Conservation (phyloP, 495 filamentous ascomycete genomes). For the Xylaria acuta region DNA sequence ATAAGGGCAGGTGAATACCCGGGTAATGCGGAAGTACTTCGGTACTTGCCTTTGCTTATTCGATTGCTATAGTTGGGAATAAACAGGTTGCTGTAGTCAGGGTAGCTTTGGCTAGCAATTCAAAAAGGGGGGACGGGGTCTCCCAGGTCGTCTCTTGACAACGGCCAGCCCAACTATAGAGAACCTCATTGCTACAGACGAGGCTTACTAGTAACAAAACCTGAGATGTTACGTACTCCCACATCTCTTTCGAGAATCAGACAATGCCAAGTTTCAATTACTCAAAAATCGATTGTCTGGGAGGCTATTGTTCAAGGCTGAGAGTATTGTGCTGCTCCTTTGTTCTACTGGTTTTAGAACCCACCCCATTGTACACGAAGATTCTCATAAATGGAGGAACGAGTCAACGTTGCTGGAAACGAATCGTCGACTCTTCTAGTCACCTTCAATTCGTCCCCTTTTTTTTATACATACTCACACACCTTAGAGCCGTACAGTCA, state of each 20-base stretch:
- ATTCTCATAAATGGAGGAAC: constrained; percentile 3
- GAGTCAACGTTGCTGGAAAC: not conserved
- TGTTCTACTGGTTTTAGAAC: not conserved
- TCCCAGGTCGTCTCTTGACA: not conserved
- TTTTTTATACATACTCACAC: not conserved
- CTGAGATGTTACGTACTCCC: not conserved
- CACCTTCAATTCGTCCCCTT: not conserved
- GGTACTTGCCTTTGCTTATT: not conserved
- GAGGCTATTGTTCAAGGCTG: not conserved
- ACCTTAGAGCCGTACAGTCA: not conserved
- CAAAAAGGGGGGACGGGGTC: not conserved
- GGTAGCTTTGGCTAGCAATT: not conserved
- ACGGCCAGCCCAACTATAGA: not conserved
- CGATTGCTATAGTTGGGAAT: not conserved
- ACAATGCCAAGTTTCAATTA: not conserved
- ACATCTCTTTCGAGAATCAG: not conserved
- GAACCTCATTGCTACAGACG: not conserved
- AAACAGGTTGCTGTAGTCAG: not conserved
- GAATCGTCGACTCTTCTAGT: not conserved
- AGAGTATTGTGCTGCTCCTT: not conserved
- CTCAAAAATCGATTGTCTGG: not conserved
- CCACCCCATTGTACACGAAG: not conserved
- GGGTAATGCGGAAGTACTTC: not conserved
- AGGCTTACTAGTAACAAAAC: not conserved
- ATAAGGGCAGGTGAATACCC: not conserved